phyloP scores from a whole-genome alignment of 2,329 filamentous ascomycete species.

The Exophiala viscosa region DNA sequence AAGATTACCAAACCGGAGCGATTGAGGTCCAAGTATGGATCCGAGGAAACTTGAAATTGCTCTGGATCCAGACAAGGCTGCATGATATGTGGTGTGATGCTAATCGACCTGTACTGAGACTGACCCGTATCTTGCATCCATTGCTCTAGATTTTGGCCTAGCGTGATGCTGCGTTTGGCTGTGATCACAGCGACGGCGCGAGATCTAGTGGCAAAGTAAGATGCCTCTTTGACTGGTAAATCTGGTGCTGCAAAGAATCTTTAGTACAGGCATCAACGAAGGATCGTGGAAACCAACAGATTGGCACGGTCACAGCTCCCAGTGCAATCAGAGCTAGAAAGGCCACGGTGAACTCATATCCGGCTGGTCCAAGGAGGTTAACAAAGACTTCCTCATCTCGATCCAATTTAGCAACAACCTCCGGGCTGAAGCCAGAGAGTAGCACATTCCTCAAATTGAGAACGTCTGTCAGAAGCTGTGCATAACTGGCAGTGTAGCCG shows the following conservation, averaged over 20 bases:
- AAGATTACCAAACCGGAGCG: conserved; percentile 55
- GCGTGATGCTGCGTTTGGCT: conserved; percentile 4
- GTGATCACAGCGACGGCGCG: conserved; percentile 10
- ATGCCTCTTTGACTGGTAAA: conserved; percentile 31
- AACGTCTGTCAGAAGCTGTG: conserved; percentile 45
- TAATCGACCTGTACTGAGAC: conserved; percentile 18
- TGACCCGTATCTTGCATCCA: conserved; percentile 6
- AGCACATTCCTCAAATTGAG: conserved; percentile 41
- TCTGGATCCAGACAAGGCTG: conserved; percentile 17
- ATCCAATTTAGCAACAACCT: conserved; percentile 39
- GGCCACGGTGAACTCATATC: conserved; percentile 49
- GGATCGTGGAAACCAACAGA: conserved; percentile 28
- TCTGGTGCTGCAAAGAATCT: conserved; percentile 7
- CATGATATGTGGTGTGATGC: conserved; percentile 28
- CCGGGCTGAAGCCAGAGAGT: conserved; percentile 28
- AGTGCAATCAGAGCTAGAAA: conserved; percentile 47
- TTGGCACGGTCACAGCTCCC: conserved; percentile 47
- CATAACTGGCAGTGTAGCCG: conserved; percentile 35
- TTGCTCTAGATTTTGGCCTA: conserved; percentile 10
- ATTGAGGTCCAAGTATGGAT: conserved; percentile 29
- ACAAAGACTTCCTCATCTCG: conserved; percentile 32
- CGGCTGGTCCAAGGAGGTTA: conserved; percentile 44
- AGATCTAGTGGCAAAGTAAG: conserved; percentile 28
- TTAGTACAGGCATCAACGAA: neutral
- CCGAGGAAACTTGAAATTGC: conserved; percentile 28